Evolutionary conservation across 768 basidiomycete species (phyloP), one percentile per base, ranked within the genome.

Genomic region (Kwoniella sp.): DNA sequence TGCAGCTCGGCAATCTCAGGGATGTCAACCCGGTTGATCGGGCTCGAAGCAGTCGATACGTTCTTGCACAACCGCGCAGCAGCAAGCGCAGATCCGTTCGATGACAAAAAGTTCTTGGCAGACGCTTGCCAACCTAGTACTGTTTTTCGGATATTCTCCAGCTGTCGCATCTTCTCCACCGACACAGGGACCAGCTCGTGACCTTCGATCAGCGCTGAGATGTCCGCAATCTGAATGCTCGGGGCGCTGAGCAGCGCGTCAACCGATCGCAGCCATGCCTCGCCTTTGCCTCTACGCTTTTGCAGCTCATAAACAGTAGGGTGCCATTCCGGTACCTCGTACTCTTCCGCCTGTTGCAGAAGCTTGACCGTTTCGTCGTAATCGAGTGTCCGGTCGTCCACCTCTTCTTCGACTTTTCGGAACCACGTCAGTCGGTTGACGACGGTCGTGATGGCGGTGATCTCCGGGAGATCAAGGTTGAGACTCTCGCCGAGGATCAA

Each of bases 381-480:
- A 20, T 85, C 84, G 47, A 87, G 73, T 20, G 77, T 80, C 3
- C 72, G 74, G 39, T 89, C 87, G 41, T 88, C 84, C 20, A 86
- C 75, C 44, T 83, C 83, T 58, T 86, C 82, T 34, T 61, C 65
- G 31, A 93, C 76, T 63, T 91, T 89, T 53, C 76, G 79, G 57
- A 87, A 75, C 55, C 93, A 81, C 63, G 85, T 82, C 65, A 87
- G 83, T 10, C 88, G 82, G 50, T 86, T 81, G 20, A 89, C 85
- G 50, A 91, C 84, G 73, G 82, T 85, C 76, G 87, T 84, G 17
- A 95, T 79, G 57, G 85, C 82, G 15, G 78, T 69, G 12, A 92
- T 77, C 70, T 91, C 88, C 12, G 89, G 86, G 17, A 93, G 77
- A 43, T 83, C 79, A n/a, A 93, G 84, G 60, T 89, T 90, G 47